Evolutionary conservation across 441 rosid species (phyloP), one percentile per base, ranked within the genome.

Genomic region (Croton laevigatus): DNA sequence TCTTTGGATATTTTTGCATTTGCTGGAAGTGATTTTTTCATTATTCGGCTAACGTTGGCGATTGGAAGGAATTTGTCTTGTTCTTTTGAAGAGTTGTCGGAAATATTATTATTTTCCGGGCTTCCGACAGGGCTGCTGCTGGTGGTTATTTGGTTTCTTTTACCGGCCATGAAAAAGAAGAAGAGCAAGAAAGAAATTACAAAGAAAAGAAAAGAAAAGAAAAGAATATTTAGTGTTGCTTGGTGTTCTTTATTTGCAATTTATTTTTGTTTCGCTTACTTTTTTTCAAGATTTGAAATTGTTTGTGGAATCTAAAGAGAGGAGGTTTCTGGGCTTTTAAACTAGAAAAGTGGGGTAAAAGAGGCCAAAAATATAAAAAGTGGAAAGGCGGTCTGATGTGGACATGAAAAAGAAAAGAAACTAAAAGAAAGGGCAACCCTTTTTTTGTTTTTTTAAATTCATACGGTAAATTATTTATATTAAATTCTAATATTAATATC

Each of bases 1-100:
- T 90, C 93, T 71, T 90, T 90, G 0, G 96, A 90, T 76, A 90
- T 90, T 69, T 88, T 90, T 11, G 89, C 93, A 11, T 85, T 90
- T 36, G 75, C 82, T 0, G 93, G 96, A 49, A 90, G 83, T 54
- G 83, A 85, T 52, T 88, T 88, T 48, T 90, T 89, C 93, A 88
- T 89, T 54, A 89, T 89, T 51, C 96, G 86, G 12, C 96, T 90
- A 10, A 88, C 96, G 60, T 88, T 90, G 6, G 96, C 93, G 42
- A 90, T 88, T 0, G 96, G 96, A 27, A 90, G 88, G 51, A 90
- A 88, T 34, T 88, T 81, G 53, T 90, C 93, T 71, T 90, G 96
- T 70, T 90, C 97, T 75, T 87, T 88, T 46, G 73, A 73, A 32
- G 55, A 74, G 55, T 66, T 68, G 19, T 79, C 81, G 40, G 79